Evolutionary conservation across 345 rosid species (phyloP).

Genomic region (Psidium guajava): DNA sequence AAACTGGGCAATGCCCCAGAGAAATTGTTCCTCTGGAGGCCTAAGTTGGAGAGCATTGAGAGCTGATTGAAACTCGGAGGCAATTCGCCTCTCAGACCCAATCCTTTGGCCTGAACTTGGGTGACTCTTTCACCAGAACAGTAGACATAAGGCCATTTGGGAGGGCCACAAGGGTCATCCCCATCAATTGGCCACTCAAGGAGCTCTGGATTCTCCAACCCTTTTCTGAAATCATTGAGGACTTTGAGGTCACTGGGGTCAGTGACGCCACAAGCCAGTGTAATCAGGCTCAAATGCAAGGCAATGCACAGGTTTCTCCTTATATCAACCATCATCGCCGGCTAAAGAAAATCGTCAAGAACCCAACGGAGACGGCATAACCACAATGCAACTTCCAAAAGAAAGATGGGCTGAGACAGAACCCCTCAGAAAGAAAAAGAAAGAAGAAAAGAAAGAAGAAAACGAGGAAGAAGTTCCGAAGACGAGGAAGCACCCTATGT

Average conservation of each 20-base stretch:
- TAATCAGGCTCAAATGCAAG: constrained; percentile 6
- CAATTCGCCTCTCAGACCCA: constrained; percentile 30
- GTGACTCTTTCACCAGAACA: constrained; percentile 30
- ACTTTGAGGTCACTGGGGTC: constrained; percentile 34
- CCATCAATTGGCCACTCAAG: constrained; percentile 34
- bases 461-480: background rate
- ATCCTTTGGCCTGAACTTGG: constrained; percentile 36
- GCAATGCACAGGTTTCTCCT: background rate
- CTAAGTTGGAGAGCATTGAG: constrained; percentile 26
- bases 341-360: background rate
- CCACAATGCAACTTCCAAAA: background rate
- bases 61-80: constrained; percentile 36
- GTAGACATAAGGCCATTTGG: constrained; percentile 37
- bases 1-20: constrained; percentile 29
- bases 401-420: background rate
- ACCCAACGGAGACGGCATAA: background rate
- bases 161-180: constrained; percentile 44
- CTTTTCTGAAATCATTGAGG: constrained; percentile 33
- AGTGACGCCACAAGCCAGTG: constrained; percentile 13
- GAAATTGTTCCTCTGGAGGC: constrained; percentile 36
- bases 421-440: background rate
- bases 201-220: constrained; percentile 41
- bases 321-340: background rate
- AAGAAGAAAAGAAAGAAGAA: background rate
- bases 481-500: background rate